Percentiles rank a stretch among this genome's conserved stretches.
Conservation (phyloP, 805 yeast species). For the Kodamaea hsintzibuensis region DNA sequence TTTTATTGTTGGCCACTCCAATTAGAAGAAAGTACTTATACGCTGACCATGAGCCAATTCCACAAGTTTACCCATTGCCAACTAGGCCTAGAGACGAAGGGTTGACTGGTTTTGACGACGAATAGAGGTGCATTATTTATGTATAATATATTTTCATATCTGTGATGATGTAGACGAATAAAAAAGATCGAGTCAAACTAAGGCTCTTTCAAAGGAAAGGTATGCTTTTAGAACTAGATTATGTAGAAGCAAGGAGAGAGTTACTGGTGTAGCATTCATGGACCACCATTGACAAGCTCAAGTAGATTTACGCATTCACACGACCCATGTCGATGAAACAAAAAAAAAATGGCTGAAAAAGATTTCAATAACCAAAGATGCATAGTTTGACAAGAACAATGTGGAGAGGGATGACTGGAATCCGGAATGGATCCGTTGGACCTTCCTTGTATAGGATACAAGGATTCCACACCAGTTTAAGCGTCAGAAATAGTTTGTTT, state of each 20-base stretch:
- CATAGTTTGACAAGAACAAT: background rate
- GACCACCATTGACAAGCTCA: too few relatives aligned
- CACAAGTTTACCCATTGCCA: slow-evolving; percentile 60
- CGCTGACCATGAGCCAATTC: slow-evolving; percentile 65
- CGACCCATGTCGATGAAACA: slow-evolving; percentile 1
- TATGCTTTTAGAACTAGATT: too few relatives aligned
- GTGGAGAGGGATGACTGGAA: background rate
- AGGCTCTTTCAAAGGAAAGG: too few relatives aligned
- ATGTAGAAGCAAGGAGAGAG: too few relatives aligned
- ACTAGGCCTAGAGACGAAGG: slow-evolving; percentile 49
- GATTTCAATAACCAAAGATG: background rate
- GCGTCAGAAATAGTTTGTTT: slow-evolving; percentile 20
- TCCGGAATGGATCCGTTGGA: background rate
- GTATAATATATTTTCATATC: background rate
- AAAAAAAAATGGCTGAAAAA: slow-evolving; percentile 6
- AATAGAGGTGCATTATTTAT: slow-evolving; percentile 11
- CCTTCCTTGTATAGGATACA: background rate
- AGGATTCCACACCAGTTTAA: slow-evolving; percentile 13
- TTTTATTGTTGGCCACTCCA: slow-evolving; percentile 62
- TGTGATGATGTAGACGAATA: background rate
- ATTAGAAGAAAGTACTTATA: slow-evolving; percentile 68
- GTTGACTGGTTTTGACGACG: slow-evolving; percentile 59
- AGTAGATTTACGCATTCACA: background rate
- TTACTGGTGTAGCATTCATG: too few relatives aligned
- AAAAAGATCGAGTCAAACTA: too few relatives aligned